phyloP scores from a whole-genome alignment of 1,284 basidiomycete genomes.

The Sanghuangporus baumii region DNA sequence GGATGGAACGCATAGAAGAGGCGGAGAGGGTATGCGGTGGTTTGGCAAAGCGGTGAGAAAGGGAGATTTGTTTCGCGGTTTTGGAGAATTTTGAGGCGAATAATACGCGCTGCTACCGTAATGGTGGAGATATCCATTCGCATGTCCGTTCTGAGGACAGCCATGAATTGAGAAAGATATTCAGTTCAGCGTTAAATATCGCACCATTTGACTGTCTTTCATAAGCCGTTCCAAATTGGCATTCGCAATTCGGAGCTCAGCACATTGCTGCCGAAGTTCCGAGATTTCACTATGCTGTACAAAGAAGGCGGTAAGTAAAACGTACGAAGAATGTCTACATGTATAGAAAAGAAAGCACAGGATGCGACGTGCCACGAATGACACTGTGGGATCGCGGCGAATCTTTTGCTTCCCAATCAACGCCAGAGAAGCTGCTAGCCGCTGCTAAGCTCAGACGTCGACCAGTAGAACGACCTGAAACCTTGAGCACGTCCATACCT shows the following conservation, averaged over 20 bases:
- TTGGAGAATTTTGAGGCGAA: conserved; percentile 68
- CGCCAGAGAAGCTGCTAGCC: too few species aligned
- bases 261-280: conserved; percentile 67
- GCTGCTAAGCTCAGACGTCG: too few species aligned
- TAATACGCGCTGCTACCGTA: conserved; percentile 32
- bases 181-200: conserved; percentile 20
- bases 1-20: conserved; percentile 34
- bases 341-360: neutral
- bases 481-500: too few species aligned
- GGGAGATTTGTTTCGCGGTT: conserved; percentile 62
- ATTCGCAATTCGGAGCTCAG: conserved; percentile 66
- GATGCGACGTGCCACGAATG: too few species aligned
- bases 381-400: too few species aligned
- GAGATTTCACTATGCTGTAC: conserved; percentile 58
- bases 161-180: neutral
- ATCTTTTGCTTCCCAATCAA: too few species aligned
- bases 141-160: neutral
- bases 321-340: neutral
- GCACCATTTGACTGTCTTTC: conserved; percentile 57
- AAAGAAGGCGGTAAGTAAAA: neutral
- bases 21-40: conserved; percentile 37
- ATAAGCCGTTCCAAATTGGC: conserved; percentile 68
- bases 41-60: conserved; percentile 53
- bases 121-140: conserved; percentile 18
- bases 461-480: neutral